Base-by-base conservation (phyloP, 805 yeast species). In the Cyberlindnera xishuangbannaensis region DNA sequence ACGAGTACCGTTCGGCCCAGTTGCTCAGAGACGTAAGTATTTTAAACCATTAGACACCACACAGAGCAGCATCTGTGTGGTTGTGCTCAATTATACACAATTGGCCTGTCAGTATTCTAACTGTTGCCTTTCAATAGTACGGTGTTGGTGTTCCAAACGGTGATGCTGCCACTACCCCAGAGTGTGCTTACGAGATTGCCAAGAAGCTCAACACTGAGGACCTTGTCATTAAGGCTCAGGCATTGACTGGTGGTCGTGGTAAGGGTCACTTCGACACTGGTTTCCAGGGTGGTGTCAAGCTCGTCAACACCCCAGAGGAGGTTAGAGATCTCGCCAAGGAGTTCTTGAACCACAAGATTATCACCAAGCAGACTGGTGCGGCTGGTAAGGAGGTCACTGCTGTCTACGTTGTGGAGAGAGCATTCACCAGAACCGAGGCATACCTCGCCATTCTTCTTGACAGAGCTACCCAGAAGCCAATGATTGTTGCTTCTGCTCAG, bases 181-280 rank as follows among this genome's bases (percentile, higher is more conserved):
- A 83, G 54, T 95, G 82, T 45, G 97, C 97, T 27, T 83, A 61
- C 60, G 71, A 79, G 39, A 78, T 80, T 34, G 97, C 97, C 49
- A 73, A 79, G 65, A 64, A 69, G 37, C 72, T 92, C 56, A 72
- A 73, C 50, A 72, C 83, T 47, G 78, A 79, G 55, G 94, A 83
- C 53, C 69, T 92, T 64, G 99, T 92, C 44, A 73, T 92, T 62
- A 92, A 92, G 71, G 98, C 98, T 42, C 99, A 92, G 69, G 97
- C 96, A 30, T 74, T 92, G 56, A 88, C 99, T 39, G 99, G 99
- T 67, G 99, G 99, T 58, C 81, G 99, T 67, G 99, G 99, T 67
- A 92, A 92, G 65, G 99, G 99, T 45, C 88, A 85, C 64, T 88
- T 92, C 48, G 96, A 88, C 67, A 79, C 78, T 53, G 98, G 98